Base-by-base conservation (phyloP, 805 yeast species). In the Myxozyma neglecta region DNA sequence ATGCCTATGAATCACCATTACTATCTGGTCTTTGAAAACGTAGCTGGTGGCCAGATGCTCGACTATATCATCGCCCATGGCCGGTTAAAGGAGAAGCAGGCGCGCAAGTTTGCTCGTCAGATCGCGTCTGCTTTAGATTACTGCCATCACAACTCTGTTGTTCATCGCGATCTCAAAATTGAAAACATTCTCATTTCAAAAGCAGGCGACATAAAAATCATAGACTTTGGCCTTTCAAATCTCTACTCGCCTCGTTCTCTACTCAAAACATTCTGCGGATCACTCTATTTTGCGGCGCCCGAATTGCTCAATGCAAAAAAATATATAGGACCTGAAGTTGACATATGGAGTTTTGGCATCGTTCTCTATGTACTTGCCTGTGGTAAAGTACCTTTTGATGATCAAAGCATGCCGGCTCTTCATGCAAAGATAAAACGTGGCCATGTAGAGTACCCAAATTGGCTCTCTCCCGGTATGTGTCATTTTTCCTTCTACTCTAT, bases 371-470 rank as follows among this genome's bases (percentile, higher is more conserved):
- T 94, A 7, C 79, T 94, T 63, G 97, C 94, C 1, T 92, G 97
- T 74, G 99, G 99, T 58, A 92, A 90, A 73, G 98, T 94, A 13
- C 99, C 99, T 8, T 94, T 94, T 74, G 99, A 94, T 74, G 98
- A 94, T 72, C 96, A 90, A 70, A 86, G 89, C 68, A 96, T 96
- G 66, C 86, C 92, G 50, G 92, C 89, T 1, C 80, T 94, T 69
- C 99, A 94, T 74, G 96, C 90, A 66, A 92, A 92, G 74, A 94
- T 94, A 73, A 94, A 93, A 73, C 83, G 86, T 68, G 99, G 98
- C 45, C 81, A 85, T 65, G 96, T 94, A 10, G 97, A 91, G 67
- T 94, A 94, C 73, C 98, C 99, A 7, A 81, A 82, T 42, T 85
- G 86, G 76, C 76, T 94, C 52, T 86, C 96, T 6, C 79, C 83